phyloP scores from a whole-genome alignment of 129 eudicot species.

The Flaveria robusta region DNA sequence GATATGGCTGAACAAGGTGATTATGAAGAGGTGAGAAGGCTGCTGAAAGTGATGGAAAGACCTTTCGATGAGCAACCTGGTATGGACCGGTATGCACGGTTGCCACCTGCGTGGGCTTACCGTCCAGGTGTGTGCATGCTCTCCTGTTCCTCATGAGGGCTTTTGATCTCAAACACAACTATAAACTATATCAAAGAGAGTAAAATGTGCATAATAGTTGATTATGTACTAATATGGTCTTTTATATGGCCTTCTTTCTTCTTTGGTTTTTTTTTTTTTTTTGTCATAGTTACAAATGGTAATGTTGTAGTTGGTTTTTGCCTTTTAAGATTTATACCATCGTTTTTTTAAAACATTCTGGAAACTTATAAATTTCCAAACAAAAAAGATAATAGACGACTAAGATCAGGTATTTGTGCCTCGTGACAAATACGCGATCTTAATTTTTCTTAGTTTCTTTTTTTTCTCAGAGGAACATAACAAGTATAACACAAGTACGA shows the following conservation, averaged over 20 bases:
- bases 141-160: conserved; percentile 38
- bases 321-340: neutral
- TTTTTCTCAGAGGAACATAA: too few relatives aligned
- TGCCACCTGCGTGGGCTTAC: conserved; percentile 98
- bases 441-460: too few relatives aligned
- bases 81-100: conserved; percentile 83
- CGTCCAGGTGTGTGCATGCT: conserved; percentile 89
- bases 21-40: conserved; percentile 69
- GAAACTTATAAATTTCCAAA: neutral
- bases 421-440: too few relatives aligned
- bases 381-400: neutral
- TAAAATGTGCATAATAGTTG: conserved; percentile 39
- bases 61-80: conserved; percentile 95
- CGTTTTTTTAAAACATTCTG: neutral
- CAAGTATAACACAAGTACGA: neutral
- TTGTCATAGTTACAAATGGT: conserved; percentile 22
- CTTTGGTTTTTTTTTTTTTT: neutral
- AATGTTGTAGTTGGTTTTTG: neutral
- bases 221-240: conserved; percentile 23
- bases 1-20: conserved; percentile 91
- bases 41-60: conserved; percentile 71
- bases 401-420: neutral
- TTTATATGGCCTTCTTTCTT: neutral
- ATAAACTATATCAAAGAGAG: conserved; percentile 12
- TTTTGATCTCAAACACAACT: conserved; percentile 11